These are phyloP conservation scores for Cicer arietinum DNA, from an alignment of 306 rosid species.

Conservation along the genomic window DNA sequence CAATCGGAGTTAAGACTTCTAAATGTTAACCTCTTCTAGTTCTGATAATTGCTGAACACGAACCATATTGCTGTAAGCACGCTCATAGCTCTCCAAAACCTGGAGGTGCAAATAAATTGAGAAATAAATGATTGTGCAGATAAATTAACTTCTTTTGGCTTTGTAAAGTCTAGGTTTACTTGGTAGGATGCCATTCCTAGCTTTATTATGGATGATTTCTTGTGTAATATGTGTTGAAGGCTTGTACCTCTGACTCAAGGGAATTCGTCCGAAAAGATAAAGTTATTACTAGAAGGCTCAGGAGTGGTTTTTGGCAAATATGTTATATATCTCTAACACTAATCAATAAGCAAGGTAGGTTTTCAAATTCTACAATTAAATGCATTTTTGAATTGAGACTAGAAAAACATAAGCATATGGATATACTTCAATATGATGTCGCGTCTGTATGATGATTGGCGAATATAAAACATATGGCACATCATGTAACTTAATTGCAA, in stretches of 20 bases:
- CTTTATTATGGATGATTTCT: not conserved
- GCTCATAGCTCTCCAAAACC: constrained; percentile 99
- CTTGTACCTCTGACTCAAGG: not conserved
- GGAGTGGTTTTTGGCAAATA: constrained; percentile 14
- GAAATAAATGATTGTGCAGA: not conserved
- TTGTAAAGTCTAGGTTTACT: not conserved
- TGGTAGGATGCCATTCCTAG: not conserved
- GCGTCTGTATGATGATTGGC: not conserved
- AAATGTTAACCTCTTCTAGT: constrained; percentile 85
- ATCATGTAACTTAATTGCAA: not conserved
- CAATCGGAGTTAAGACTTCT: constrained; percentile 7
- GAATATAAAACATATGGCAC: constrained; percentile 17
- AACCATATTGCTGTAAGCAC: constrained; percentile 96
- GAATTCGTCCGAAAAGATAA: not conserved
- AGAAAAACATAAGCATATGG: not conserved
- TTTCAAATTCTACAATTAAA: not conserved
- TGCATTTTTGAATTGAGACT: constrained; percentile 20
- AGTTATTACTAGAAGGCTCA: not conserved
- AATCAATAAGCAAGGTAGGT: constrained; percentile 27
- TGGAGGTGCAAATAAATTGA: constrained; percentile 40
- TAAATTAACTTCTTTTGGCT: not conserved
- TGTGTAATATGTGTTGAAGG: not conserved
- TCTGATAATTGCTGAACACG: constrained; percentile 96
- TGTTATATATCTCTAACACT: not conserved
- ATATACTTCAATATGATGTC: constrained; percentile 13